Conservation (phyloP, 192 early-diverging fungal genomes). For the Coemansia sp. region DNA sequence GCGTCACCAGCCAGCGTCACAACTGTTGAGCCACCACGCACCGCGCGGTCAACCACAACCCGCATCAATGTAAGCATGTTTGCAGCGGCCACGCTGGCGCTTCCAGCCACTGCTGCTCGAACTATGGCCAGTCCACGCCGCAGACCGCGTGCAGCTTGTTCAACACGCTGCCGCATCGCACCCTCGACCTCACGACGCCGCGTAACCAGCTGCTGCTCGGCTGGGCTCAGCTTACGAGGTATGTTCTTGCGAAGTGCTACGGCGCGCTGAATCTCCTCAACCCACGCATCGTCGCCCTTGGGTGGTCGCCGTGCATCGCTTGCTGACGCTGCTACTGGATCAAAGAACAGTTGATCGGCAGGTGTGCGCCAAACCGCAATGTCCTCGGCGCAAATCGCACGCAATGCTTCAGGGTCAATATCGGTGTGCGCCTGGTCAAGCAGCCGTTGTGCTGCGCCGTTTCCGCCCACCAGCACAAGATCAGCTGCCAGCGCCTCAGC, state of each 20-base stretch:
- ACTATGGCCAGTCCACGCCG: slow-evolving; percentile 65
- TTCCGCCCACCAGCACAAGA: slow-evolving; percentile 36
- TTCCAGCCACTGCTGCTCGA: slow-evolving; percentile 63
- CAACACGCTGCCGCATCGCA: slow-evolving; percentile 66
- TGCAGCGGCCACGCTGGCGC: slow-evolving; percentile 55
- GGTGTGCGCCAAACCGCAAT: slow-evolving; percentile 40
- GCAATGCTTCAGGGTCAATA: slow-evolving; percentile 28
- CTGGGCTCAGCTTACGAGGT: slow-evolving; percentile 43
- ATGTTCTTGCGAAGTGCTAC: slow-evolving; percentile 22
- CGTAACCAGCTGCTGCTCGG: slow-evolving; percentile 72
- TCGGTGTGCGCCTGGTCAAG: slow-evolving; percentile 19
- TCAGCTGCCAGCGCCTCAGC: slow-evolving; percentile 26
- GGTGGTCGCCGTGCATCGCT: not conserved
- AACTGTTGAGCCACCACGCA: slow-evolving; percentile 15
- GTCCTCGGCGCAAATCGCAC: slow-evolving; percentile 24
- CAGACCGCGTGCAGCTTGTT: slow-evolving; percentile 53
- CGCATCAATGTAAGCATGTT: slow-evolving; percentile 63
- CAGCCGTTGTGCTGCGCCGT: slow-evolving; percentile 35
- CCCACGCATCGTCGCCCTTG: slow-evolving; percentile 41
- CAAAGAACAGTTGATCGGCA: slow-evolving; percentile 26
- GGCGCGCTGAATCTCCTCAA: slow-evolving; percentile 35
- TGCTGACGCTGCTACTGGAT: slow-evolving; percentile 26
- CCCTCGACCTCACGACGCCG: slow-evolving; percentile 71
- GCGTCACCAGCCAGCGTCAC: slow-evolving; percentile 55
- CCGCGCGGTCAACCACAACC: slow-evolving; percentile 52